Evolutionary conservation across 768 basidiomycete species (phyloP).

Genomic region (Psilocybe subaeruginosa): DNA sequence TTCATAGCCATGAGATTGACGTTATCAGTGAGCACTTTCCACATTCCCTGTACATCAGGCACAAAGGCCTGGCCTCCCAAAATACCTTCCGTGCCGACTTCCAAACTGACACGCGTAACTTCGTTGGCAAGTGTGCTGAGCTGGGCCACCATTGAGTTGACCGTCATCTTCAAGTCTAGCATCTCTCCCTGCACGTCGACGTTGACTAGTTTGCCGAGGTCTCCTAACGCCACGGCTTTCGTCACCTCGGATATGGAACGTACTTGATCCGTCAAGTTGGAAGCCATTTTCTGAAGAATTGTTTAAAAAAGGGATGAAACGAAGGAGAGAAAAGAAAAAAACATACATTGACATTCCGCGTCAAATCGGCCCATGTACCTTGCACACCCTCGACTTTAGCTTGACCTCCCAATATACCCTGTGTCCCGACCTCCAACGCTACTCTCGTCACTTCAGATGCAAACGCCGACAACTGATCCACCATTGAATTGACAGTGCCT

Average conservation of each 20-base stretch:
- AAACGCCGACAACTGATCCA: slow-evolving; percentile 86
- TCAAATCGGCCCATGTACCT: slow-evolving; percentile 92
- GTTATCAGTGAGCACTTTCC: slow-evolving; percentile 87
- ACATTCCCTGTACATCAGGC: slow-evolving; percentile 92
- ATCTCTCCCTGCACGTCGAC: slow-evolving; percentile 96
- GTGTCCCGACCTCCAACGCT: slow-evolving; percentile 88
- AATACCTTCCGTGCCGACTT: slow-evolving; percentile 92
- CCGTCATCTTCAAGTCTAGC: slow-evolving; percentile 86
- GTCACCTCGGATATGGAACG: slow-evolving; percentile 92
- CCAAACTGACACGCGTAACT: slow-evolving; percentile 90
- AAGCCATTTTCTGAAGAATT: slow-evolving; percentile 75
- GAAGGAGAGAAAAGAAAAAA: not conserved
- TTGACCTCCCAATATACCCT: slow-evolving; percentile 90
- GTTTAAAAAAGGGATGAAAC: not conserved
- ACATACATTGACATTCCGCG: slow-evolving; percentile 85
- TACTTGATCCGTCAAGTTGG: slow-evolving; percentile 84
- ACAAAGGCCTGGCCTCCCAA: slow-evolving; percentile 93
- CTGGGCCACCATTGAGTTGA: slow-evolving; percentile 85
- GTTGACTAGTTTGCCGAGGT: slow-evolving; percentile 81
- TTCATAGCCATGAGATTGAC: slow-evolving; percentile 93
- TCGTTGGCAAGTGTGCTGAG: slow-evolving; percentile 75
- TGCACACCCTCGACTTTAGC: slow-evolving; percentile 90
- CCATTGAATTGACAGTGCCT: slow-evolving; percentile 92
- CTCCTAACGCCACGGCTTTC: slow-evolving; percentile 85
- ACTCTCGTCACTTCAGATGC: slow-evolving; percentile 84